Conservation (phyloP, 768 basidiomycete genomes). For the Xerocomus spinulosus region DNA sequence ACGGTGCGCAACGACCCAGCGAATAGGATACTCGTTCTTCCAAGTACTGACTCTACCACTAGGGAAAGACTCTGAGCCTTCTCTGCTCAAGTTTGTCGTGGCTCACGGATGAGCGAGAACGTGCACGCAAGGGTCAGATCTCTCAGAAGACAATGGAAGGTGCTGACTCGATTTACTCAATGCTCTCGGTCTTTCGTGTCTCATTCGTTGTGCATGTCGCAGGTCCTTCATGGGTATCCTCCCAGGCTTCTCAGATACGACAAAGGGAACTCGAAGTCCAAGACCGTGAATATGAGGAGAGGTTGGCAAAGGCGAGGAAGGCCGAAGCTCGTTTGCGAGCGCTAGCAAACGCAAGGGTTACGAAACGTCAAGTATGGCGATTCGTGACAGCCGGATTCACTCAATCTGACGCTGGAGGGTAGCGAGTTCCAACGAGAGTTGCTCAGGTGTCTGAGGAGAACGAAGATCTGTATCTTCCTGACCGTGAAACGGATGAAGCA, state of each 20-base stretch:
- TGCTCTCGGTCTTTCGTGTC: constrained; percentile 11
- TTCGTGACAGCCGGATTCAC: background rate
- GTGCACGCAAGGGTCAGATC: constrained; percentile 64
- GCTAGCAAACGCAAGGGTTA: constrained; percentile 50
- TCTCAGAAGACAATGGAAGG: constrained; percentile 26
- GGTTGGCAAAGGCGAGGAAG: constrained; percentile 55
- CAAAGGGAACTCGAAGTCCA: constrained; percentile 62
- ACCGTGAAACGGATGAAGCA: constrained; percentile 35
- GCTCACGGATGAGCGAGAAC: constrained; percentile 64
- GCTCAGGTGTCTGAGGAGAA: constrained; percentile 35
- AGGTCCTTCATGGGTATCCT: constrained; percentile 74
- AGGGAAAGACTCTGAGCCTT: constrained; percentile 87
- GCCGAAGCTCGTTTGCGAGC: constrained; percentile 54
- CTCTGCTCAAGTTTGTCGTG: constrained; percentile 74
- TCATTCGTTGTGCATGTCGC: constrained; percentile 1
- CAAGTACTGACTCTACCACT: background rate
- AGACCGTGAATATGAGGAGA: constrained; percentile 59
- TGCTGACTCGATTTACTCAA: constrained; percentile 20
- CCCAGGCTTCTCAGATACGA: constrained; percentile 64
- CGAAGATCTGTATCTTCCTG: constrained; percentile 74
- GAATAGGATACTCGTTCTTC: background rate
- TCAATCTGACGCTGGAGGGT: constrained; percentile 4
- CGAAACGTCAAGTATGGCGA: constrained; percentile 54
- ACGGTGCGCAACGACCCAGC: constrained; percentile 48
- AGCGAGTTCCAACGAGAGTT: constrained; percentile 21